Evolutionary conservation across 129 eudicot genomes (phyloP).

Genomic region (Artemisia argyi): DNA sequence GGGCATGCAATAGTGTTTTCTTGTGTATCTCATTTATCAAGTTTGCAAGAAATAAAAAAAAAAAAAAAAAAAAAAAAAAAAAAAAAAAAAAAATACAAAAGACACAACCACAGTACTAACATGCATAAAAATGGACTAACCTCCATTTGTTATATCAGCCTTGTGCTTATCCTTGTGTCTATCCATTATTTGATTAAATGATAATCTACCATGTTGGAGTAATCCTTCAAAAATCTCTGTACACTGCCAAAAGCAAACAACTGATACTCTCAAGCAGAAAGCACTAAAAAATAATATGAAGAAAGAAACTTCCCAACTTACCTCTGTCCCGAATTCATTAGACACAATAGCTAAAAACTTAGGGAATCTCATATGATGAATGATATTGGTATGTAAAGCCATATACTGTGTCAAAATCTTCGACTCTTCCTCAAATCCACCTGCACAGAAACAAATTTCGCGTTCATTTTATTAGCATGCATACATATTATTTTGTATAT

Average conservation of each 20-base stretch:
- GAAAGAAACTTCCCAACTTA: conserved; percentile 29
- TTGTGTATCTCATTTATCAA: no score
- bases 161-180: conserved; percentile 50
- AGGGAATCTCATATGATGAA: conserved; percentile 82
- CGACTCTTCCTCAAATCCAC: conserved; percentile 59
- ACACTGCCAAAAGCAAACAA: conserved; percentile 42
- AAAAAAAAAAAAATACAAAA: no score
- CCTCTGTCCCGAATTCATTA: conserved; percentile 69
- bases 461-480: background rate
- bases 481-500: background rate
- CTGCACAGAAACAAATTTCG: conserved; percentile 41
- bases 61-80: no score
- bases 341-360: conserved; percentile 69
- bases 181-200: conserved; percentile 65
- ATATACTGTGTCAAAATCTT: conserved; percentile 69
- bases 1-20: no score
- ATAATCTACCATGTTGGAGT: conserved; percentile 92
- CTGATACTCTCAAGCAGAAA: conserved; percentile 13
- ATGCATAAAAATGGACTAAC: conserved; percentile 18
- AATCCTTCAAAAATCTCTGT: conserved; percentile 65
- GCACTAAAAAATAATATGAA: background rate
- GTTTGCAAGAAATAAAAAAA: no score
- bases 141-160: conserved; percentile 30
- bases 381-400: conserved; percentile 71
- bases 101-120: no score